A percentile compares a stretch with the other conserved stretches of the same genome.
Conservation (phyloP, 345 rosid genomes). For the Citrus sinensis region DVS_A1.0 CM039163.1:3673501-3674000, state of each 20-base stretch:
- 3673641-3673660: slow-evolving; percentile 46
- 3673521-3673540: slow-evolving; percentile 36
- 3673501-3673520: slow-evolving; percentile 39
- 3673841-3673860: slow-evolving; percentile 19
- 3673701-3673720: slow-evolving; percentile 13
- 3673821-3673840: slow-evolving; percentile 15
- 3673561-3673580: slow-evolving; percentile 36
- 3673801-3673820: slow-evolving; percentile 38
- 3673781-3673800: slow-evolving; percentile 45
- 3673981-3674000: no score
- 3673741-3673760: slow-evolving; percentile 5
- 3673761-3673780: slow-evolving; percentile 23
- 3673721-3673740: slow-evolving; percentile 6
- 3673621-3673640: slow-evolving; percentile 19
- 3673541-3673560: slow-evolving; percentile 35
- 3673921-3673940: slow-evolving; percentile 37
- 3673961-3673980: no score
- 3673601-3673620: slow-evolving; percentile 27
- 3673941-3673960: no score
- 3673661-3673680: slow-evolving; percentile 35
- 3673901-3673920: slow-evolving; percentile 48
- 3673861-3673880: slow-evolving; percentile 44
- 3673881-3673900: slow-evolving; percentile 48
- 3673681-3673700: slow-evolving; percentile 31
- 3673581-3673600: slow-evolving; percentile 28